A percentile compares a stretch with the other conserved stretches of the same genome.
Evolutionary conservation across 1,284 basidiomycete species (phyloP).

Genomic region (Lentinula novae-zelandiae): DNA sequence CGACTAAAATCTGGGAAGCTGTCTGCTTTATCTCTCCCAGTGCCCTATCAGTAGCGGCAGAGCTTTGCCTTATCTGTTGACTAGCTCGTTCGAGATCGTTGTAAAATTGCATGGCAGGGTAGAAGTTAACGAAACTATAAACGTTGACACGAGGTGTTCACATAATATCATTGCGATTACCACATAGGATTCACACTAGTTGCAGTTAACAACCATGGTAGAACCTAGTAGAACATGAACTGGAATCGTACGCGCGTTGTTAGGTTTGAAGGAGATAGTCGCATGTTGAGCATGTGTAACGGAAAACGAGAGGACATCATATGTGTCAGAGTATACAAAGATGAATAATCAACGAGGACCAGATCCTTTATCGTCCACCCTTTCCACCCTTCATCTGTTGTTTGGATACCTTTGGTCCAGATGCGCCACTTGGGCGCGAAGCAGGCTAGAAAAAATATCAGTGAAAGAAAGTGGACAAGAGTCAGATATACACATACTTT

Average conservation of each 20-base stretch:
- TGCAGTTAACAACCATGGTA: not conserved
- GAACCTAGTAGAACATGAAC: too few relatives aligned
- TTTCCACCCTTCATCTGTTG: conserved; percentile 94
- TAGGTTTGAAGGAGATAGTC: too few relatives aligned
- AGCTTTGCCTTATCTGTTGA: not conserved
- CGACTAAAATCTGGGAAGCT: not conserved
- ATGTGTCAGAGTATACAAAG: conserved; percentile 3
- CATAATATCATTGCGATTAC: not conserved
- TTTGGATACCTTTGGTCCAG: conserved; percentile 87
- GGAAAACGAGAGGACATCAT: not conserved
- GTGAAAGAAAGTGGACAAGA: not conserved
- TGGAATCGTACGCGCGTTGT: too few relatives aligned
- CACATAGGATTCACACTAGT: not conserved
- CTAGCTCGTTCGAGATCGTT: not conserved
- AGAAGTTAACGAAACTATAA: not conserved
- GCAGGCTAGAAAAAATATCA: conserved; percentile 37
- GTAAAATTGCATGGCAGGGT: not conserved
- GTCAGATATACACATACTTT: conserved; percentile 50
- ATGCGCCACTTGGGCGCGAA: conserved; percentile 48
- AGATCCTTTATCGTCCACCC: conserved; percentile 52
- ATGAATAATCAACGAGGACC: not conserved
- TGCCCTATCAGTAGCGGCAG: not conserved
- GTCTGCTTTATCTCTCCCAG: not conserved
- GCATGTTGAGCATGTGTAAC: conserved; percentile 2
- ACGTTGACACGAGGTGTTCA: not conserved